Evolutionary conservation across 768 basidiomycete genomes (phyloP), one percentile per base, ranked within the genome.

Genomic region (Tephrocybe sp.): DNA sequence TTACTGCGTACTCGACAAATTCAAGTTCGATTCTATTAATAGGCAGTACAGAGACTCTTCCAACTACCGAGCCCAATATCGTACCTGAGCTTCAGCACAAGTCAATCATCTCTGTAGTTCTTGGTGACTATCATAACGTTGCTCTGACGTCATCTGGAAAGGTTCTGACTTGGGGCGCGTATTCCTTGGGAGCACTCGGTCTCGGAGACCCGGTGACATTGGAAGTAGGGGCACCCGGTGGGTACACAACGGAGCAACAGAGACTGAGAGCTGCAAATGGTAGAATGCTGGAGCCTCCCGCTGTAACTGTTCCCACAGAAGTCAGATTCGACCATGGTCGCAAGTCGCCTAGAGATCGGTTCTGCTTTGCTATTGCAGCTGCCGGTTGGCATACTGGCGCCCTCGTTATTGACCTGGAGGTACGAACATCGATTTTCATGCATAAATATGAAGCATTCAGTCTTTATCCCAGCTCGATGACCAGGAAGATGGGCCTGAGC

Each of bases 321-420:
- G 85, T 95, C 38, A 71, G 76, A 53, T 95, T 95, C 61, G 84
- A 84, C 58, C 75, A 83, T 55, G 72, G 65, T n/a, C 68, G 66
- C 48, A 78, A 75, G 59, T 70, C 66, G 42, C 66, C 64, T 17
- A 80, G 74, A 51, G 73, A 84, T 42, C 74, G 76, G 56, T 97
- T 89, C 61, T 92, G 89, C 58, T 89, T 96, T 58, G 79, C 79
- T 1, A 83, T 85, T 5, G 79, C 91, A 4, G 91, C 94, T 2
- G 78, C 83, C 0, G 95, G 95, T 9, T 96, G 93, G 94, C 95
- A 98, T 60, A 88, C 80, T 49, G 94, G 92, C 7, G 92, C 92
- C 1, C 72, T 98, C 41, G 89, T 91, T 3, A 85, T 96, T 35
- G 89, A 92, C 63, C 72, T 92, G 22, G 84, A 92, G 73, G 89